Evolutionary conservation across 2,329 filamentous ascomycete genomes (phyloP), one percentile per base, ranked within the genome.

Genomic region (Penicillium aurantiogriseum): DNA sequence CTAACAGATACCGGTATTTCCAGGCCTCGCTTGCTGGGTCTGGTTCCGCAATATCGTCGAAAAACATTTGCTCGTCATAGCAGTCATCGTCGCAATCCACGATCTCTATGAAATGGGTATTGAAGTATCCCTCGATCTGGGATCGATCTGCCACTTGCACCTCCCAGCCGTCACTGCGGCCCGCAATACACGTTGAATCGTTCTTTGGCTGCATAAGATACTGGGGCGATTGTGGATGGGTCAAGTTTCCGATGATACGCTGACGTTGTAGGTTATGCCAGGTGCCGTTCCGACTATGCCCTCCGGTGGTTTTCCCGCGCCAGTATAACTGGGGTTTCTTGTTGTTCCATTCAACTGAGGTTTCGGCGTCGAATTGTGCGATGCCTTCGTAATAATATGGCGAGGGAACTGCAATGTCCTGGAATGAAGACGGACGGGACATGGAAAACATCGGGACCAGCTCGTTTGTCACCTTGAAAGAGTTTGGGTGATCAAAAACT

Each of bases 221-320:
- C n/a, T 72, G 67, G 10, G 40, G 25, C 47, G 77, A 77, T 61
- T 84, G 83, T 3, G 76, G 77, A 1, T 81, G 80, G 71, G 94
- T 94, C 69, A 95, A 83, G 71, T 88, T 89, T 58, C 85, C 82
- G 2, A 96, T 88, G 54, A 95, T 81, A 43, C 85, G 84, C 73
- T 96, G 92, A 0, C 92, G 87, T 69, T 96, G 92, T 69, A 95
- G 91, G 2, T 87, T 81, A 58, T 89, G 81, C 92, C 92, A 96
- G 5, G 90, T 89, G 21, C 91, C 91, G 62, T 89, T 85, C 55
- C 89, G 84, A 66, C 88, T 91, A 77, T 91, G 96, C 0, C 91
- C 92, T 29, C 92, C 92, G 0, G 91, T 96, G 0, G 91, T 96
- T 15, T 89, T 92, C n/a, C 92, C 92, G n/a, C 92, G 88, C 92